Conservation (phyloP, 2,329 filamentous ascomycete species). For the Pezicula neosporulosa region DNA sequence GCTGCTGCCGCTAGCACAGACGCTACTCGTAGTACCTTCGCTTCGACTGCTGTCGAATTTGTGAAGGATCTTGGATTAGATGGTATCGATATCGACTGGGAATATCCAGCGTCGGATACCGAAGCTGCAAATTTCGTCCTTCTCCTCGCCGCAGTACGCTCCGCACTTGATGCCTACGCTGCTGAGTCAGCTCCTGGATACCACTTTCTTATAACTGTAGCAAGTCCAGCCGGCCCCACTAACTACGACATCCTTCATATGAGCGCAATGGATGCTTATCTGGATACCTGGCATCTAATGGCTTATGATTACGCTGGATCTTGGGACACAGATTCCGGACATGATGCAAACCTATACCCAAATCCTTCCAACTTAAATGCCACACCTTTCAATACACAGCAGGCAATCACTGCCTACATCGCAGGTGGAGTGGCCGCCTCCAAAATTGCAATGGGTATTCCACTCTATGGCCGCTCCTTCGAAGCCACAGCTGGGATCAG, state of each 20-base stretch:
- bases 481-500: conserved; percentile 64
- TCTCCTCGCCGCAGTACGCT: conserved; percentile 20
- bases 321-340: conserved; percentile 61
- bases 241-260: conserved; percentile 46
- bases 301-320: conserved; percentile 50
- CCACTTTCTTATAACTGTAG: conserved; percentile 50
- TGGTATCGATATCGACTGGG: conserved; percentile 21
- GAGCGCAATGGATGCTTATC: conserved; percentile 37
- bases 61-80: conserved; percentile 17
- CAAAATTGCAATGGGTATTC: conserved; percentile 77
- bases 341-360: conserved; percentile 69
- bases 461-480: conserved; percentile 76
- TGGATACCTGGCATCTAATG: conserved; percentile 62
- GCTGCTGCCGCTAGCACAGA: conserved; percentile 59
- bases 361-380: conserved; percentile 47
- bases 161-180: conserved; percentile 46
- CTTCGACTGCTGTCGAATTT: conserved; percentile 10
- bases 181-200: conserved; percentile 37
- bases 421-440: conserved; percentile 54
- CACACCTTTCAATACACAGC: conserved; percentile 68
- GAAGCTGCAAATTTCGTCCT: conserved; percentile 22
- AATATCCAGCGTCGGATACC: conserved; percentile 11
- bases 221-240: conserved; percentile 41
- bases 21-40: conserved; percentile 28
- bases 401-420: conserved; percentile 64